A percentile compares a stretch with the other conserved stretches of the same genome.
Evolutionary conservation across 2,329 filamentous ascomycete species (phyloP).

Genomic region (Trichoderma sp.): DNA sequence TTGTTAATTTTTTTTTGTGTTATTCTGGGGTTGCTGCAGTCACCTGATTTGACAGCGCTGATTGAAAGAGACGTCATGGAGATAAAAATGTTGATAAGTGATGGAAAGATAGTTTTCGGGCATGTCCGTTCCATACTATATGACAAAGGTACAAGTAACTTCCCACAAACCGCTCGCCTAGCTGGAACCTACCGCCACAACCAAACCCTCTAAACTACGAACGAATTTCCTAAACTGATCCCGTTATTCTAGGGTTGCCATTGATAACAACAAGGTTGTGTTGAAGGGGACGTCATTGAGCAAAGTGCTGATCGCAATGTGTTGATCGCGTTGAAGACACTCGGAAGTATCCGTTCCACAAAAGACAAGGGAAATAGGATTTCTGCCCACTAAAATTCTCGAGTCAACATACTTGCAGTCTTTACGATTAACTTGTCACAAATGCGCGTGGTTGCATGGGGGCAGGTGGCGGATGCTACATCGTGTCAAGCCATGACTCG

Average conservation of each 20-base stretch:
- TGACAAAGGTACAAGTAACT: background rate
- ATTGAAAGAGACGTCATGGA: background rate
- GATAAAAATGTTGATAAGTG: background rate
- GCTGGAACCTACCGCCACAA: no score
- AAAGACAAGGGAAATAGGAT: background rate
- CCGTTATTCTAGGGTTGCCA: no score
- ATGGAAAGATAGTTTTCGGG: background rate
- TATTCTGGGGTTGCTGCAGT: background rate
- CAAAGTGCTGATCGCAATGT: background rate
- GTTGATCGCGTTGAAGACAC: background rate
- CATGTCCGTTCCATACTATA: background rate
- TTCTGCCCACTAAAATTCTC: background rate
- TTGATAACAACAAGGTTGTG: background rate
- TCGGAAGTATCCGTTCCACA: background rate
- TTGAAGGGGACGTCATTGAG: background rate
- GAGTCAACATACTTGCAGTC: background rate
- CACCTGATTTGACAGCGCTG: background rate
- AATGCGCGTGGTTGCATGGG: background rate
- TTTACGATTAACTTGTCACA: background rate
- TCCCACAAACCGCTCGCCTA: no score
- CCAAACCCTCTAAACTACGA: no score
- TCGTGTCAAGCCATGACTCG: conserved; percentile 23
- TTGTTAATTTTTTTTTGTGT: background rate
- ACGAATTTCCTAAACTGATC: no score
- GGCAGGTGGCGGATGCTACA: background rate